phyloP scores from a whole-genome alignment of 495 filamentous ascomycete genomes.

The Penicillium chermesinum region DNA sequence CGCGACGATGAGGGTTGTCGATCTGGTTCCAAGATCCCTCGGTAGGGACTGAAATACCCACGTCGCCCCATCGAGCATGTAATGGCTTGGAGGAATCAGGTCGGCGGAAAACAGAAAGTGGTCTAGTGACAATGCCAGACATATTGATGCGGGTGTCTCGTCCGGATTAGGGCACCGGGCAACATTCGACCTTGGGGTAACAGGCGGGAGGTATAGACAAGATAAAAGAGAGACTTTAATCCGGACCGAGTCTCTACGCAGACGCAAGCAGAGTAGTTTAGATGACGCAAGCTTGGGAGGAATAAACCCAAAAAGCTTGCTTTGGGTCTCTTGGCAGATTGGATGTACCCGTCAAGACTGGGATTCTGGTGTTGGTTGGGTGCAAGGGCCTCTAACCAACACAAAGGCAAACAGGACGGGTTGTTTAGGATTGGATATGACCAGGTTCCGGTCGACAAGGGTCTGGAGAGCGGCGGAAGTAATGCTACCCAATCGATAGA shows the following conservation, averaged over 20 bases:
- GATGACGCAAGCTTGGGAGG: not conserved
- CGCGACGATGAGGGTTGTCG: slow-evolving; percentile 28
- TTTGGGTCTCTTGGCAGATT: not conserved
- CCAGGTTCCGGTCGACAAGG: slow-evolving; percentile 9
- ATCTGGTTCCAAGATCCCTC: slow-evolving; percentile 41
- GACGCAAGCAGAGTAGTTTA: no score
- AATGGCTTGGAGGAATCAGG: slow-evolving; percentile 25
- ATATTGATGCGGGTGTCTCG: slow-evolving; percentile 14
- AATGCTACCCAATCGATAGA: slow-evolving; percentile 11
- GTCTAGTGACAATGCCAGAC: slow-evolving; percentile 26
- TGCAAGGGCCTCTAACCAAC: slow-evolving; percentile 10
- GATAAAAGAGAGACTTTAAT: no score
- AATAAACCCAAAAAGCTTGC: slow-evolving; percentile 8
- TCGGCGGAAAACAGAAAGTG: slow-evolving; percentile 33
- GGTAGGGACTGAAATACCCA: slow-evolving; percentile 33
- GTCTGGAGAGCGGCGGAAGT: slow-evolving; percentile 10
- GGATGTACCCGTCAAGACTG: slow-evolving; percentile 2
- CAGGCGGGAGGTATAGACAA: not conserved
- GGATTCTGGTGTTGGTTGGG: slow-evolving; percentile 3
- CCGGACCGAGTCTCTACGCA: no score
- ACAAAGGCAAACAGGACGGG: not conserved
- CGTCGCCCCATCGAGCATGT: slow-evolving; percentile 40
- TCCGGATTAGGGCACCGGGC: not conserved
- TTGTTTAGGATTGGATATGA: slow-evolving; percentile 14
- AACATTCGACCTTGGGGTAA: slow-evolving; percentile 10